phyloP scores from a whole-genome alignment of 2,329 filamentous ascomycete genomes.

The Aspergillus persii region DNA sequence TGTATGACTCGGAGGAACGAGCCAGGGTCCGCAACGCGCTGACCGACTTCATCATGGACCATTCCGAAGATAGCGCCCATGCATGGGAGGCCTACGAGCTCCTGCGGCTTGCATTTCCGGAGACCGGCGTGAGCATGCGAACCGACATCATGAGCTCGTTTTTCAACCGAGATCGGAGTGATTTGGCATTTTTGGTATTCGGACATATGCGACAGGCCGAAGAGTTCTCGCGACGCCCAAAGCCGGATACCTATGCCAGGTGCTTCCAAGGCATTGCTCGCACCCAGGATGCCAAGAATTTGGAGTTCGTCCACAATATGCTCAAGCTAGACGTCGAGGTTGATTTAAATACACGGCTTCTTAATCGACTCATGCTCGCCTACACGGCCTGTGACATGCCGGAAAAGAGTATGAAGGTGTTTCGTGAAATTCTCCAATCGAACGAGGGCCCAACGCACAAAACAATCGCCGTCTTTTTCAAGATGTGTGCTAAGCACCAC shows the following conservation, averaged over 20 bases:
- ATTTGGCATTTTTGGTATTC: conserved; percentile 85
- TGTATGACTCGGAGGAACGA: conserved; percentile 57
- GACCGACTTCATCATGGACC: conserved; percentile 65
- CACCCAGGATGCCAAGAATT: conserved; percentile 58
- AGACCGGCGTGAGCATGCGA: conserved; percentile 63
- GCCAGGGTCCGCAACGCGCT: conserved; percentile 64
- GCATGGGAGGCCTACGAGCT: conserved; percentile 62
- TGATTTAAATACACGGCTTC: conserved; percentile 70
- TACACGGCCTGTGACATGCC: conserved; percentile 69
- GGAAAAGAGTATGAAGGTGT: conserved; percentile 70
- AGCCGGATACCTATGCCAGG: conserved; percentile 69
- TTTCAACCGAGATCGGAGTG: conserved; percentile 71
- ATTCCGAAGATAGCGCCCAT: conserved; percentile 58
- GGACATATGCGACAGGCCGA: conserved; percentile 86
- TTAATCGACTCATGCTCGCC: conserved; percentile 84
- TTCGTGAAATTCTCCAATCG: conserved; percentile 78
- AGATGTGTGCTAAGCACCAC: conserved; percentile 64
- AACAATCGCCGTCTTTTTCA: conserved; percentile 77
- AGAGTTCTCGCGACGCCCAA: conserved; percentile 63
- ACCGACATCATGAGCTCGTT: conserved; percentile 77
- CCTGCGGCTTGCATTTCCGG: conserved; percentile 58
- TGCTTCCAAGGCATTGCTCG: conserved; percentile 74
- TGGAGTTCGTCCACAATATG: conserved; percentile 84
- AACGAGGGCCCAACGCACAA: conserved; percentile 82
- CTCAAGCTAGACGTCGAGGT: conserved; percentile 87